Evolutionary conservation across 139 green algal species (phyloP), one percentile per base, ranked within the genome.

Genomic region (Desmodesmus armatus): DNA sequence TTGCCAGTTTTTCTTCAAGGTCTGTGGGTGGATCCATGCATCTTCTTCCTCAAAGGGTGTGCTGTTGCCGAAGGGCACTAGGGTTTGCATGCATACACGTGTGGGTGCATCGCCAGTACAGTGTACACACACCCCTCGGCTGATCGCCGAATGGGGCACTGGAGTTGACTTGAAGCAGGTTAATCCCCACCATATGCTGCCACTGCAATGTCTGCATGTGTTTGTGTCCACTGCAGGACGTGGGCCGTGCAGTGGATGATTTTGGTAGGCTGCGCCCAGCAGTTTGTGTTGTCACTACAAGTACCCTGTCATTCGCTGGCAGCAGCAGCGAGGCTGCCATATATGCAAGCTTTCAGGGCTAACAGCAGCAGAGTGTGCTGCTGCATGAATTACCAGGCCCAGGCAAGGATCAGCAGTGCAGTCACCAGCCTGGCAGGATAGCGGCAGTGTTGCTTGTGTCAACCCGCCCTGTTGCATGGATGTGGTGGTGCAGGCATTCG

Each of bases 241-340:
- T 86, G 4, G 58, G 66, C 47, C 58, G 44, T 49, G 66, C 80
- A 41, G 80, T 86, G 15, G 80, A 79, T 40, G 80, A 86, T 40
- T 86, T 80, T 79, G 80, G 80, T 86, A n/a, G 58, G 66, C 5
- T 2, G 33, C 23, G 51, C 27, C n/a, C 3, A 60, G 13, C n/a
- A n/a, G n/a, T n/a, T n/a, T n/a, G n/a, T n/a, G n/a, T n/a, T n/a
- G n/a, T n/a, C n/a, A n/a, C n/a, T n/a, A n/a, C n/a, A n/a, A n/a
- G n/a, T n/a, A n/a, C n/a, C n/a, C n/a, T n/a, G 35, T 49, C 58
- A 15, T 5, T 40, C 29, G 35, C 35, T 23, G 60, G 60, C 27
- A 19, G 60, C 60, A 69, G 60, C 60, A 39, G 60, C 60, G n/a
- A 25, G n/a, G 6, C 3, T 69, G n/a, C 0, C 21, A 69, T 69